Evolutionary conservation across 441 rosid species (phyloP), one percentile per base, ranked within the genome.

Genomic region (Codiaeum variegatum): DNA sequence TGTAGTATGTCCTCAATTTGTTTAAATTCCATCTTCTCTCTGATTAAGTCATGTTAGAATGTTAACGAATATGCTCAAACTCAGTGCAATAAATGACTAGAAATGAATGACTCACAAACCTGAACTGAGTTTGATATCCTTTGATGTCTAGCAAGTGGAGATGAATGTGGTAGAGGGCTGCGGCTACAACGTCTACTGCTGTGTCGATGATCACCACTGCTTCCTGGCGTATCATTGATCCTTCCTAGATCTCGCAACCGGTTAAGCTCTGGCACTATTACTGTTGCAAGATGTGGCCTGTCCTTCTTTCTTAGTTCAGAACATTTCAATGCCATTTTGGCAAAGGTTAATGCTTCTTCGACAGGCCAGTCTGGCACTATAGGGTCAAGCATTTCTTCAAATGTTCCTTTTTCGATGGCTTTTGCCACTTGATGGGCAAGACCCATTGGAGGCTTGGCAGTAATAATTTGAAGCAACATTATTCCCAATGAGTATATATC

Each of bases 401-500:
- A 83, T 51, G 73, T 83, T 46, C 91, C 92, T 66, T 69, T 80
- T 58, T 85, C 84, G 18, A 90, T 83, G 18, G 95, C 91, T 56
- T 74, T 77, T 4, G 74, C 72, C 19, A 88, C 91, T 28, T 85
- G 88, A 76, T 90, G 92, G 21, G 92, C 77, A 21, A 90, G 75
- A 29, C 90, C 95, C 92, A 88, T 88, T 49, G 95, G 88, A 59
- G 92, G 80, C 73, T 64, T 87, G 36, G 87, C 91, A 24, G 95
- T 88, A 72, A 90, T 79, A 15, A 88, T 75, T 70, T 88, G 95
- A 28, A 90, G 91, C 4, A 88, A 69, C 90, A 87, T 74, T 69
- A 90, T 75, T 32, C 95, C 95, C 55, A 90, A 62, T 5, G 95
- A 90, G 82, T 88, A 88, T 67, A 85, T 73, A 61, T 88, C 92